Evolutionary conservation across 805 yeast genomes (phyloP), one percentile per base, ranked within the genome.

Genomic region (Lachancea lanzarotensis): DNA sequence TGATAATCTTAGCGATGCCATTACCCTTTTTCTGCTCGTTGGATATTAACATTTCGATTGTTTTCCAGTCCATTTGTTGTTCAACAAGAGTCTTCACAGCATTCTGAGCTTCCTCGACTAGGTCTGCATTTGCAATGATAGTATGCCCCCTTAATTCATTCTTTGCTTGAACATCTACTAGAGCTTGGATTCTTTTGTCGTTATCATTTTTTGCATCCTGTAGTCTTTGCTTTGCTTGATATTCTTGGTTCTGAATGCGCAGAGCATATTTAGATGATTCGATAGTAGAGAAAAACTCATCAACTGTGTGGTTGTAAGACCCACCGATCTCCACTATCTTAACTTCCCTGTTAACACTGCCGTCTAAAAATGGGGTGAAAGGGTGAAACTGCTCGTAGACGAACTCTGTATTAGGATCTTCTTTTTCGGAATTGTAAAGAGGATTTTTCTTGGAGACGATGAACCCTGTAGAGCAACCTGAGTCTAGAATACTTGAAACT

Each of bases 1-100:
- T 69, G 43, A 90, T 83, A 46, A 71, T 54, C 31, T 69, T 65
- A 0, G 96, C 96, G 45, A 81, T 69, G 4, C 67, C 63, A 53
- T 82, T 85, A 1, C 82, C 81, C 53, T 81, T 75, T 1, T 69
- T 63, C 53, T 86, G 81, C 57, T 91, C 95, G 41, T 79, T 71
- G 39, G 74, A 67, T 42, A 91, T 81, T 46, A 84, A 65, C 50
- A 81, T 79, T 59, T 84, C 96, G 50, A 90, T 90, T 48, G 87
- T 83, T 35, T 77, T 76, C 98, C 98, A 91, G 60, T 91, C 97
- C 87, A 88, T 86, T 51, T 86, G 90, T 57, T 86, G 93, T 45
- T 82, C 81, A 3, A 89, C 50, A 44, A 88, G 66, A 1, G 70
- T 67, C 47, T 81, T 83, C 3, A 91, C 84, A 2, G 84, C 81